Conservation (phyloP, 208 protist genomes). For the Crithidia brevicula region DNA sequence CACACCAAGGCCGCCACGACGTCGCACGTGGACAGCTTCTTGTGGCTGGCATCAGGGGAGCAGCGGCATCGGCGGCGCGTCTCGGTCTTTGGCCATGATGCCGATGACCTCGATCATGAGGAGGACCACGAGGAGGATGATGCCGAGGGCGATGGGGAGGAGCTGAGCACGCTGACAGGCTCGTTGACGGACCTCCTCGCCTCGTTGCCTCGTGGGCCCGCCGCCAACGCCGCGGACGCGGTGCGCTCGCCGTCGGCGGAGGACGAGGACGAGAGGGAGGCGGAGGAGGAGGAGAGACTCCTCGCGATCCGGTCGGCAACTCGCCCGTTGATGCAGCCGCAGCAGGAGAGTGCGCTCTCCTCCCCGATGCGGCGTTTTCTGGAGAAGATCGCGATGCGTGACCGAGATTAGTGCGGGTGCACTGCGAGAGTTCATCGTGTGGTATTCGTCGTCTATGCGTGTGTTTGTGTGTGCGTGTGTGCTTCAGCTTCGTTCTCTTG, state of each 20-base stretch:
- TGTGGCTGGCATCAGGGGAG: no score
- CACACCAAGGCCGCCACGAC: not conserved
- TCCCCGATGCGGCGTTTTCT: conserved; percentile 5
- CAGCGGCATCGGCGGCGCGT: no score
- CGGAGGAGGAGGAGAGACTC: no score
- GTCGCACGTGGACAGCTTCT: conserved; percentile 4
- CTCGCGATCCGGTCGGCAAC: no score
- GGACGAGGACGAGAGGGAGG: no score
- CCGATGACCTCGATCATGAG: not conserved
- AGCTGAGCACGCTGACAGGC: conserved; percentile 12
- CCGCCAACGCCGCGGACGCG: not conserved
- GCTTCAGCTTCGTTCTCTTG: no score
- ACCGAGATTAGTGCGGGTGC: not conserved
- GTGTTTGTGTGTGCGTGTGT: no score
- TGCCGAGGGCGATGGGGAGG: not conserved
- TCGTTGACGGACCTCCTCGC: conserved; percentile 7
- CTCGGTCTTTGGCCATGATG: not conserved
- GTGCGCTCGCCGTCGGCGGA: not conserved
- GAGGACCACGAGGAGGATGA: not conserved
- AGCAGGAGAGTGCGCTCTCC: not conserved
- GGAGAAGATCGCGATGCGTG: conserved; percentile 2
- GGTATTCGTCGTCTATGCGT: no score
- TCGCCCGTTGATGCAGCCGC: not conserved
- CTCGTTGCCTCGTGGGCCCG: not conserved
- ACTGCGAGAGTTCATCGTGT: no score